Evolutionary conservation across 1,284 basidiomycete genomes (phyloP).

Genomic region (Irpex lacteus): DNA sequence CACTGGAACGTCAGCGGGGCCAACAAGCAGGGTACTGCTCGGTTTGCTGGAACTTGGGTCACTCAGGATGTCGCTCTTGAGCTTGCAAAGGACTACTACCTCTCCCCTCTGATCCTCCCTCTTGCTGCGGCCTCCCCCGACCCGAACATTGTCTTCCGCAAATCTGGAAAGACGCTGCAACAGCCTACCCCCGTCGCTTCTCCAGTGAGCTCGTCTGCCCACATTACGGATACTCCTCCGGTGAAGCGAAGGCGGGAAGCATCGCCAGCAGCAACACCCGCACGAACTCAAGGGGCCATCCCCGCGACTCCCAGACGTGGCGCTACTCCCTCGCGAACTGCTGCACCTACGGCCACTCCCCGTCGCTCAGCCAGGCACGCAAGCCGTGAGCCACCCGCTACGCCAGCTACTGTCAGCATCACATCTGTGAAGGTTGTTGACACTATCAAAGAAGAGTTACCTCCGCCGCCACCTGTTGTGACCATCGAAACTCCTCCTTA

Average conservation of each 20-base stretch:
- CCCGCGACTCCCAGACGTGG: slow-evolving; percentile 15
- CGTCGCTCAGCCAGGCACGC: slow-evolving; percentile 55
- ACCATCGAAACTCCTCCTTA: slow-evolving; percentile 57
- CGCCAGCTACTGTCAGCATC: slow-evolving; percentile 26
- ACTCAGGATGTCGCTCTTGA: slow-evolving; percentile 65
- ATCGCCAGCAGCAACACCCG: slow-evolving; percentile 38
- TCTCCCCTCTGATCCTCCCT: slow-evolving; percentile 57
- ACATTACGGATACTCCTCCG: slow-evolving; percentile 32
- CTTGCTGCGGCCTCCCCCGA: slow-evolving; percentile 80
- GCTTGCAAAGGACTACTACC: slow-evolving; percentile 62
- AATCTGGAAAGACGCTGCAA: slow-evolving; percentile 37
- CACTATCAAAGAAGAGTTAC: slow-evolving; percentile 38
- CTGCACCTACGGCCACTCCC: slow-evolving; percentile 21
- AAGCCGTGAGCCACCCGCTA: slow-evolving; percentile 34
- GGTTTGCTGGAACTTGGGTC: slow-evolving; percentile 92
- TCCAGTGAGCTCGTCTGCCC: slow-evolving; percentile 24
- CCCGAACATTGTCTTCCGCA: slow-evolving; percentile 72
- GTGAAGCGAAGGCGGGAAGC: slow-evolving; percentile 66
- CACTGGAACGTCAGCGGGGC: slow-evolving; percentile 77
- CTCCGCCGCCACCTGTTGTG: slow-evolving; percentile 33
- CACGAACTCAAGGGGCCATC: neutral
- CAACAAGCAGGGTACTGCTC: slow-evolving; percentile 76
- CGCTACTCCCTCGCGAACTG: slow-evolving; percentile 22
- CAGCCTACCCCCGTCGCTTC: slow-evolving; percentile 30
- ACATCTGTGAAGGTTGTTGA: slow-evolving; percentile 35